These are phyloP conservation scores for Triticum timopheevii DNA, from an alignment of 176 grass and related monocot genomes.

Conservation along the genomic window DNA sequence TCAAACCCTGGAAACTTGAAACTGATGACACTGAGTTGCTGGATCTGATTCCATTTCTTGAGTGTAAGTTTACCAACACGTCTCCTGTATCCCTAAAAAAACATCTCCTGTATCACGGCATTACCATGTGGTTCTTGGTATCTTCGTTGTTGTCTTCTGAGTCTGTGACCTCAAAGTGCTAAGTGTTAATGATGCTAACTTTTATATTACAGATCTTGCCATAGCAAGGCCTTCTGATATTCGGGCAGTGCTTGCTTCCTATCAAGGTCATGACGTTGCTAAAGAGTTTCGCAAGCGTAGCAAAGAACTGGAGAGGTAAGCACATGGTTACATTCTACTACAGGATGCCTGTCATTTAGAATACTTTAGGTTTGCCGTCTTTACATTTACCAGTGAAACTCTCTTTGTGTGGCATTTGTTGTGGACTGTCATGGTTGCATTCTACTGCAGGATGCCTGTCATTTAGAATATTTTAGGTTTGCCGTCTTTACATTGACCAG, in stretches of 20 bases:
- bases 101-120: neutral
- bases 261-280: slow-evolving; percentile 80
- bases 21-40: slow-evolving; percentile 71
- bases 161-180: neutral
- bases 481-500: neutral
- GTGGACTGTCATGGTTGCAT: neutral
- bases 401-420: neutral
- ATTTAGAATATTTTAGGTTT: slow-evolving; percentile 7
- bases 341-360: neutral
- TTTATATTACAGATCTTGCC: slow-evolving; percentile 63
- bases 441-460: neutral
- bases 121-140: slow-evolving; percentile 24
- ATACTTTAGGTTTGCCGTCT: neutral
- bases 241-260: slow-evolving; percentile 72
- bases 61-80: slow-evolving; percentile 59
- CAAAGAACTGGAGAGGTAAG: slow-evolving; percentile 79
- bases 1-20: slow-evolving; percentile 93
- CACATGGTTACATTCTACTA: slow-evolving; percentile 2
- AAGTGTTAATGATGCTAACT: slow-evolving; percentile 10
- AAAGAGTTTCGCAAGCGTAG: slow-evolving; percentile 72
- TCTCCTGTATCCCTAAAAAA: neutral
- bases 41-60: slow-evolving; percentile 98
- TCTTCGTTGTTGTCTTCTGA: neutral
- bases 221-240: slow-evolving; percentile 62
- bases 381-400: neutral